phyloP scores from a whole-genome alignment of 495 filamentous ascomycete genomes.

The Rhizodiscina lignyota region DNA sequence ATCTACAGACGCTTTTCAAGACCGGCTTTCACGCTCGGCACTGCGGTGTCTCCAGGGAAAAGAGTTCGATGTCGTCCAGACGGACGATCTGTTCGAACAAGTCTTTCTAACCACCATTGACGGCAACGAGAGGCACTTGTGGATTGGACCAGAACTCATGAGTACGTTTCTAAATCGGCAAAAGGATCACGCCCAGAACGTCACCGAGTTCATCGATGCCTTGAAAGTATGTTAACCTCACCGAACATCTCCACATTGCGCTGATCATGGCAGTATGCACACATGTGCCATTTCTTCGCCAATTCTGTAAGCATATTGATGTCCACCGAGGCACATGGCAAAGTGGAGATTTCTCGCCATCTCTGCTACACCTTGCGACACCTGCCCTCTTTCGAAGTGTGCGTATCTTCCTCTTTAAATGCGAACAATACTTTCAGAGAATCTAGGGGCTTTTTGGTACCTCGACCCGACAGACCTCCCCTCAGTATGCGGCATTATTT shows the following conservation, averaged over 20 bases:
- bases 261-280: conserved; percentile 46
- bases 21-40: conserved; percentile 59
- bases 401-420: too few species aligned
- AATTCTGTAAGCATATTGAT: conserved; percentile 67
- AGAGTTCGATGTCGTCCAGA: conserved; percentile 70
- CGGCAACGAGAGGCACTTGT: conserved; percentile 33
- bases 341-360: conserved; percentile 29
- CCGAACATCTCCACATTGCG: neutral
- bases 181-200: conserved; percentile 69
- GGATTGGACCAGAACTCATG: conserved; percentile 52
- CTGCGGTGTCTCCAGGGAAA: conserved; percentile 54
- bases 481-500: too few species aligned
- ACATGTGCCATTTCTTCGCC: conserved; percentile 93
- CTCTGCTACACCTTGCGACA: conserved; percentile 64
- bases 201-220: conserved; percentile 61
- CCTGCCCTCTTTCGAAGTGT: conserved; percentile 63
- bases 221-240: conserved; percentile 50
- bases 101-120: conserved; percentile 58
- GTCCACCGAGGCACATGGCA: too few species aligned
- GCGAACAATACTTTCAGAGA: too few species aligned
- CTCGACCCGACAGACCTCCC: too few species aligned
- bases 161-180: conserved; percentile 56
- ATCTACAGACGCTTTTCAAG: conserved; percentile 75
- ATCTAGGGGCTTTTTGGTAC: too few species aligned
- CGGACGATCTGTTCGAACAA: conserved; percentile 56